Evolutionary conservation across 2,329 filamentous ascomycete species (phyloP).

Genomic region (Cytospora leucostoma): DNA sequence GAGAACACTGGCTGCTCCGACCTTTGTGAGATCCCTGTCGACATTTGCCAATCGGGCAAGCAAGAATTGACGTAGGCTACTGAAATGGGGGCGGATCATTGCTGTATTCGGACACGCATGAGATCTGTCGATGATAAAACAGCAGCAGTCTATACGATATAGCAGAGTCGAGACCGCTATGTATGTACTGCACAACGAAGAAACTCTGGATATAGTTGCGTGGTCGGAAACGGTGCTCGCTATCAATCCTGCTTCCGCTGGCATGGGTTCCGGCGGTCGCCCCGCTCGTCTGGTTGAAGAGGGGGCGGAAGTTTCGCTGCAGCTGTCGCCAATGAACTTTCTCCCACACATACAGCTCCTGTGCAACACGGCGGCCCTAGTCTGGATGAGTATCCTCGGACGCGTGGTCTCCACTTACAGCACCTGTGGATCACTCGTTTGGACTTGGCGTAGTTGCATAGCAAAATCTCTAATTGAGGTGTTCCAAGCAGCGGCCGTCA

Average conservation of each 20-base stretch:
- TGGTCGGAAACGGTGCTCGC: background rate
- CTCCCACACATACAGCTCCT: background rate
- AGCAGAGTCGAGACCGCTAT: background rate
- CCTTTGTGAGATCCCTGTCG: background rate
- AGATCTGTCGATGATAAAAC: background rate
- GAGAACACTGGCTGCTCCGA: constrained; percentile 4
- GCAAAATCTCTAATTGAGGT: background rate
- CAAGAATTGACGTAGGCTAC: background rate
- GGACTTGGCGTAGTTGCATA: too few species aligned
- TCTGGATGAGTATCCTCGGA: background rate
- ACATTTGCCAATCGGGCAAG: background rate
- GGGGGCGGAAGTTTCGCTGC: background rate
- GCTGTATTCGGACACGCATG: background rate
- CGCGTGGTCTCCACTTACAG: background rate
- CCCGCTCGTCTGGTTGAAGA: background rate
- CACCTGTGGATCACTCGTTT: background rate
- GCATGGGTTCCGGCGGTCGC: background rate
- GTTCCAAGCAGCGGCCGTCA: background rate
- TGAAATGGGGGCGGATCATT: background rate
- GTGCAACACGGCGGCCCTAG: background rate
- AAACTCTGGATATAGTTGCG: background rate
- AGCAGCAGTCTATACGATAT: background rate
- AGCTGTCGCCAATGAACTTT: background rate
- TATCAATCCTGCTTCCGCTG: background rate
- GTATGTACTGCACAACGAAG: background rate